Evolutionary conservation across 2,329 filamentous ascomycete species (phyloP).

Genomic region (Colletotrichum sublineola): DNA sequence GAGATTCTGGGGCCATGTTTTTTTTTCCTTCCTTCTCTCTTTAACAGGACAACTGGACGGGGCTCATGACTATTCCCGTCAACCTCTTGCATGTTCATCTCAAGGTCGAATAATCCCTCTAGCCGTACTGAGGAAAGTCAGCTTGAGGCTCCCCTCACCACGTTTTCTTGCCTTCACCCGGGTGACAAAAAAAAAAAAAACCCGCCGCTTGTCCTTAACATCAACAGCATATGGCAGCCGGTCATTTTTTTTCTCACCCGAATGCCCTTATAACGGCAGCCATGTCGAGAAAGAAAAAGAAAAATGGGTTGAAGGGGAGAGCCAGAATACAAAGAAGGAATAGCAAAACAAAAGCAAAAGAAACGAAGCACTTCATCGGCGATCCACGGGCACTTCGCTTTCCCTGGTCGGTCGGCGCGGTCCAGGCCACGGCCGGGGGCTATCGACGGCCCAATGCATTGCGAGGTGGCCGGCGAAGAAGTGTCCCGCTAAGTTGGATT

Average conservation of each 20-base stretch:
- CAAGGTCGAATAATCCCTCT: not conserved
- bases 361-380: slow-evolving; percentile 32
- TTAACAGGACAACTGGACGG: not conserved
- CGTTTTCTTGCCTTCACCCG: not conserved
- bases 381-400: slow-evolving; percentile 23
- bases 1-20: not conserved
- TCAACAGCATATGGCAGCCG: too few relatives aligned
- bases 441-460: slow-evolving; percentile 31
- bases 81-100: not conserved
- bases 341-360: not conserved
- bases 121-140: not conserved
- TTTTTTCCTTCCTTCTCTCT: too few relatives aligned
- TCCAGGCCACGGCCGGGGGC: slow-evolving; percentile 26
- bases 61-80: not conserved
- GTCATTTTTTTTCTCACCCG: too few relatives aligned
- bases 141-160: not conserved
- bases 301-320: not conserved
- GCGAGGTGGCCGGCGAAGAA: slow-evolving; percentile 32
- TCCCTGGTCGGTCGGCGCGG: slow-evolving; percentile 37
- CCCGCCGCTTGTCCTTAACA: too few relatives aligned
- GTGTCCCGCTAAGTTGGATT: slow-evolving; percentile 37
- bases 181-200: not conserved
- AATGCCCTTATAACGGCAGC: not conserved
- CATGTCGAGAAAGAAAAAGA: not conserved
- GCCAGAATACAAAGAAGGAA: not conserved